These are phyloP conservation scores for Lipomyces starkeyi DNA, from an alignment of 805 yeast species.

Conservation along the genomic window DNA sequence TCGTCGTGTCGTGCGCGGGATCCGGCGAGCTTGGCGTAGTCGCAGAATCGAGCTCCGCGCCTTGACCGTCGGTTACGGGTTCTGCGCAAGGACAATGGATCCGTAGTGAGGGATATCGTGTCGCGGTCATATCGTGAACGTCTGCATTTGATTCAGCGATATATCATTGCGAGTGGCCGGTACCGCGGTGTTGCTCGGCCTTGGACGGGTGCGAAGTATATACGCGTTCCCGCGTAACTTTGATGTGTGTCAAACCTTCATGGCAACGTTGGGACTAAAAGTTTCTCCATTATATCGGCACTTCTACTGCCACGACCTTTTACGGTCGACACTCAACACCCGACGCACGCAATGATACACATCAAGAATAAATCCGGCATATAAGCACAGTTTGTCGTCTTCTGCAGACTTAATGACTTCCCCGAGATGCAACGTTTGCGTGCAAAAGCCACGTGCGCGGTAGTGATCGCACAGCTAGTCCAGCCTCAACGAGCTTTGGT, in stretches of 20 bases:
- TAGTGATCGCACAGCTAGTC: neutral
- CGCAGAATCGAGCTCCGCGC: neutral
- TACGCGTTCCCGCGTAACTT: neutral
- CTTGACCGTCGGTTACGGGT: constrained; percentile 20
- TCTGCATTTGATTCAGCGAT: neutral
- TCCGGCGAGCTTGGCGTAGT: neutral
- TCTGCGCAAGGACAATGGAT: constrained; percentile 39
- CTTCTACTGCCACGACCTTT: too few relatives aligned
- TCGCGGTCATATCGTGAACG: neutral
- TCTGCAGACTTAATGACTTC: neutral
- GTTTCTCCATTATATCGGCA: neutral
- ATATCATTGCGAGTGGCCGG: neutral
- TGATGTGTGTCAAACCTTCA: neutral
- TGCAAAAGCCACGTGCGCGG: neutral
- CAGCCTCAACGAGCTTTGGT: neutral
- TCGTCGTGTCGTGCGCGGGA: neutral
- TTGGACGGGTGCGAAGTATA: neutral
- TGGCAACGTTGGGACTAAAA: neutral
- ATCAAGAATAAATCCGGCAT: neutral
- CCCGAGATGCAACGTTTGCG: neutral
- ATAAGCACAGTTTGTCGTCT: neutral
- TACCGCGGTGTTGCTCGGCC: neutral
- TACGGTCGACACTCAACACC: neutral
- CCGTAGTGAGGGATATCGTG: constrained; percentile 22
- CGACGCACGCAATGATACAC: neutral